A percentile compares a stretch with the other conserved stretches of the same genome.
Evolutionary conservation across 2,329 filamentous ascomycete species (phyloP).

Genomic region (Dissoconium aciculare): DNA sequence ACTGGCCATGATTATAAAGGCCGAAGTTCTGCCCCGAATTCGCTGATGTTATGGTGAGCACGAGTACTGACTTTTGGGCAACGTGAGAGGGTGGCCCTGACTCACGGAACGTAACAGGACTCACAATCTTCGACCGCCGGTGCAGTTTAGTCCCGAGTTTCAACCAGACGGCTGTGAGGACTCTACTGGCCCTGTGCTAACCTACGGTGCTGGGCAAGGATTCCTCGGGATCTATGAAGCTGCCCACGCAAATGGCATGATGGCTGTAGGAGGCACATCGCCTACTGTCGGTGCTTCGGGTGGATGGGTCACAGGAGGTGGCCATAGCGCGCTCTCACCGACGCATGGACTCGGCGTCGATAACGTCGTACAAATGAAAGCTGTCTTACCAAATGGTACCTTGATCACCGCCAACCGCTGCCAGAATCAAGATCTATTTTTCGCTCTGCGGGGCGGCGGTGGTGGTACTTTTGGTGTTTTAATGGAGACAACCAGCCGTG

Average conservation of each 20-base stretch:
- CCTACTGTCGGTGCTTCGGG: constrained; percentile 15
- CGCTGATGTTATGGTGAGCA: constrained; percentile 5
- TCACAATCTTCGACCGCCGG: constrained; percentile 6
- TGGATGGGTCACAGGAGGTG: constrained; percentile 15
- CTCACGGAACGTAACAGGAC: background rate
- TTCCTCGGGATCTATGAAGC: constrained; percentile 10
- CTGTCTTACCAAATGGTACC: constrained; percentile 14
- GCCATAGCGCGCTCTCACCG: constrained; percentile 12
- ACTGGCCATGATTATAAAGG: constrained; percentile 8
- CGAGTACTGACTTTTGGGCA: background rate
- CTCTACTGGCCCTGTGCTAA: constrained; percentile 10
- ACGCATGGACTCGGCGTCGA: constrained; percentile 17
- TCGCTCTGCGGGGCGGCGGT: constrained; percentile 39
- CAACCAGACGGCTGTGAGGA: constrained; percentile 11
- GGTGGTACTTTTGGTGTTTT: constrained; percentile 22
- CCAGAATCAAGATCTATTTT: constrained; percentile 37
- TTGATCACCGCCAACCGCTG: constrained; percentile 17
- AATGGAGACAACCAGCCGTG: constrained; percentile 8
- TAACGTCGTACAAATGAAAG: constrained; percentile 13
- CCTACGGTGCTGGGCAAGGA: constrained; percentile 12
- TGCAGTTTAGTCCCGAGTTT: constrained; percentile 7
- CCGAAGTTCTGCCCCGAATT: background rate
- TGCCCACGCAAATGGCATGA: constrained; percentile 11
- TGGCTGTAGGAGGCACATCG: constrained; percentile 13
- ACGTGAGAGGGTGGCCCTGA: constrained; percentile 2